Evolutionary conservation across 2,329 filamentous ascomycete genomes (phyloP).

Genomic region (Penicillium sumatraense): DNA sequence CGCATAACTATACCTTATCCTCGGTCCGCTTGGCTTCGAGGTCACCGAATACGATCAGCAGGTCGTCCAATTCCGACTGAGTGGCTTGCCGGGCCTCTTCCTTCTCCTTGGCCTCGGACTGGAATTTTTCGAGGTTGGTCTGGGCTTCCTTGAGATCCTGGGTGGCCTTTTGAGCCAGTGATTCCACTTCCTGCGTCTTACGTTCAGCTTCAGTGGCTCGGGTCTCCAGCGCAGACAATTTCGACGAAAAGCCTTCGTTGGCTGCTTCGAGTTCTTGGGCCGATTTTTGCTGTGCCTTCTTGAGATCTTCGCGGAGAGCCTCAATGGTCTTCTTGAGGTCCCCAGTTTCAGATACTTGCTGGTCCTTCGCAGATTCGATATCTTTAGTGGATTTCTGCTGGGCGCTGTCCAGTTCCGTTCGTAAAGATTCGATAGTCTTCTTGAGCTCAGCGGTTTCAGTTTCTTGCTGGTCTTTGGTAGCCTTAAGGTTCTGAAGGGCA

Average conservation of each 20-base stretch:
- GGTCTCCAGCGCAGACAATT: conserved; percentile 52
- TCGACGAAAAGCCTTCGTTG: conserved; percentile 55
- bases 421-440: conserved; percentile 62
- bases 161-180: conserved; percentile 48
- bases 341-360: conserved; percentile 62
- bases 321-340: conserved; percentile 64
- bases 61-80: conserved; percentile 77
- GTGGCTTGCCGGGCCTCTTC: conserved; percentile 66
- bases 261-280: conserved; percentile 63
- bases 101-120: conserved; percentile 50
- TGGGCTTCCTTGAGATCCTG: conserved; percentile 60
- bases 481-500: conserved; percentile 59
- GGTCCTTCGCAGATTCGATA: conserved; percentile 57
- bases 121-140: conserved; percentile 37
- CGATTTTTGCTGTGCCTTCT: conserved; percentile 53
- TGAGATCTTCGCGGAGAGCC: conserved; percentile 56
- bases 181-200: conserved; percentile 34
- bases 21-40: conserved; percentile 75
- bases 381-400: conserved; percentile 57
- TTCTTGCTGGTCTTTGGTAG: conserved; percentile 58
- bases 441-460: conserved; percentile 65
- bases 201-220: conserved; percentile 50
- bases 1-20: conserved; percentile 72
- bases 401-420: conserved; percentile 53
- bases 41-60: conserved; percentile 80